Evolutionary conservation across 2,329 filamentous ascomycete genomes (phyloP).

Genomic region (Fusarium virguliforme): DNA sequence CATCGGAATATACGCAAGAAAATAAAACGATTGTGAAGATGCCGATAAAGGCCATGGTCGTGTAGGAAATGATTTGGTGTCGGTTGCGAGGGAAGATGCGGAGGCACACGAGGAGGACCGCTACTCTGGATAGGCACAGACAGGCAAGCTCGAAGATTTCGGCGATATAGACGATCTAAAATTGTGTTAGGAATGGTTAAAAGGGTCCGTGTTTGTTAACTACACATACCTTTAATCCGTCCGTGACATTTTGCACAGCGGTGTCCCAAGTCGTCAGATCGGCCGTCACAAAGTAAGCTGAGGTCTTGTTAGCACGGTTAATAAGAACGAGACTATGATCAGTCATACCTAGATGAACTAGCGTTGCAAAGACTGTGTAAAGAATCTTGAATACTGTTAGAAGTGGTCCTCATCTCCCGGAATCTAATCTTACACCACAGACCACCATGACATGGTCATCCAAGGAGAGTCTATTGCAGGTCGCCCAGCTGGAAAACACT

Average conservation of each 20-base stretch:
- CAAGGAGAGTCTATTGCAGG: constrained; percentile 51
- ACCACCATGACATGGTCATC: constrained; percentile 61
- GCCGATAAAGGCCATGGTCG: constrained; percentile 55
- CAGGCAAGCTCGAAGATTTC: constrained; percentile 58
- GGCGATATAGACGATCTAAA: constrained; percentile 52
- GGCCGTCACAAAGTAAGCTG: constrained; percentile 27
- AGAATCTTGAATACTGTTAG: constrained; percentile 47
- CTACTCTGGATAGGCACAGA: constrained; percentile 59
- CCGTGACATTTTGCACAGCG: constrained; percentile 21
- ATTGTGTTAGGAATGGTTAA: constrained; percentile 1
- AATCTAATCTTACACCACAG: constrained; percentile 51
- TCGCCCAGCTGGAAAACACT: constrained; percentile 57
- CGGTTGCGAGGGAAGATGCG: constrained; percentile 56
- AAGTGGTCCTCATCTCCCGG: background rate
- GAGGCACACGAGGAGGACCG: constrained; percentile 59
- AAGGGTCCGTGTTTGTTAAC: background rate
- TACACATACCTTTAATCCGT: constrained; percentile 37
- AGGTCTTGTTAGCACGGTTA: constrained; percentile 10
- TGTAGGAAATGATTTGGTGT: constrained; percentile 56
- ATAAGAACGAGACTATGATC: too few relatives aligned
- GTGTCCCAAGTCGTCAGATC: constrained; percentile 21
- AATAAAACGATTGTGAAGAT: constrained; percentile 56
- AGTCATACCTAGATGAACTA: constrained; percentile 34
- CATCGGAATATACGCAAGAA: constrained; percentile 63
- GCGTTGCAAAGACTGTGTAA: constrained; percentile 39